These are phyloP conservation scores for Gossypium trilobum DNA, from an alignment of 441 rosid genomes.

Conservation along the genomic window DNA sequence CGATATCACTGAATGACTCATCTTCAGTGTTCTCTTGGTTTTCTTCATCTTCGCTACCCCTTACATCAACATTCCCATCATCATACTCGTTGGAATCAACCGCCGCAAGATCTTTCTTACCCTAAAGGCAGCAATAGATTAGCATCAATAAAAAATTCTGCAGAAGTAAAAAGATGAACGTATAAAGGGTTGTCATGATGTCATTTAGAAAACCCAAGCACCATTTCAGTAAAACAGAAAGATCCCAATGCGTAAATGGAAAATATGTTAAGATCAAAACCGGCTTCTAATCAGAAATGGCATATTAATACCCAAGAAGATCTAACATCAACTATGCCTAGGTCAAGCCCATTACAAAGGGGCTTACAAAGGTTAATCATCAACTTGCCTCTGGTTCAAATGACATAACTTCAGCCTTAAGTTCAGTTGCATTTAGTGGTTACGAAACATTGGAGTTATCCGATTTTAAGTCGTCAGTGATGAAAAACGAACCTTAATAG, in stretches of 20 bases:
- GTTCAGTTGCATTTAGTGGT: not conserved
- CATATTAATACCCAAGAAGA: not conserved
- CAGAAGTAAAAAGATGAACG: not conserved
- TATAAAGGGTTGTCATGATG: not conserved
- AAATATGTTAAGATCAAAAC: not conserved
- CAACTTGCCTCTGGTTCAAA: not conserved
- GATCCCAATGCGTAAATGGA: not conserved
- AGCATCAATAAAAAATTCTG: not conserved
- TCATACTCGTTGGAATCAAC: conserved; percentile 55
- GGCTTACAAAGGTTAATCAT: not conserved
- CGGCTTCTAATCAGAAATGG: not conserved
- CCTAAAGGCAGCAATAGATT: conserved; percentile 31
- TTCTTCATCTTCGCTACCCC: conserved; percentile 50
- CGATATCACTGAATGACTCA: conserved; percentile 47
- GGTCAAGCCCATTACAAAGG: not conserved
- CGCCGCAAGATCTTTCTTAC: conserved; percentile 72
- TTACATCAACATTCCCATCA: conserved; percentile 29
- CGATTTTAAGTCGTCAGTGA: not conserved
- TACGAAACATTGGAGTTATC: not conserved
- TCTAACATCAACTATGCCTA: not conserved
- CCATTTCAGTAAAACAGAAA: not conserved
- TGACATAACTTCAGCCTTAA: not conserved
- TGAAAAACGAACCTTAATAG: conserved; percentile 60
- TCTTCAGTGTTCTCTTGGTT: conserved; percentile 27
- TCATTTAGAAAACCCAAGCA: not conserved